Percentiles rank a stretch among this genome's conserved stretches.
Evolutionary conservation across 1,284 basidiomycete genomes (phyloP).

Genomic region (Leccinum angustisporum): DNA sequence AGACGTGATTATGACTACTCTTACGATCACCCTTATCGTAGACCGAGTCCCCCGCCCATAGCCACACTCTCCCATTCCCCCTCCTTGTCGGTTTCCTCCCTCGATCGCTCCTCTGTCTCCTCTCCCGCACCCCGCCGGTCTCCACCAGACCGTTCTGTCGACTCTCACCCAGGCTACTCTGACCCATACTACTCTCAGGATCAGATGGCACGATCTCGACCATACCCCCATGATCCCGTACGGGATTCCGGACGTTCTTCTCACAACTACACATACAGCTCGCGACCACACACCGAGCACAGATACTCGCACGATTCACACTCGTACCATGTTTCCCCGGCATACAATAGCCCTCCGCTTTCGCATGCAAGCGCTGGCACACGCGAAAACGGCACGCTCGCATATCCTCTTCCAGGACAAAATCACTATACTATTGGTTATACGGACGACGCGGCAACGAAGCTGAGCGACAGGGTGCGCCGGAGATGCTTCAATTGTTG

Average conservation of each 20-base stretch:
- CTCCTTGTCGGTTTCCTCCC: constrained; percentile 56
- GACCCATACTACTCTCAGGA: constrained; percentile 36
- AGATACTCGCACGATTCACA: constrained; percentile 35
- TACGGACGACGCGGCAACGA: constrained; percentile 75
- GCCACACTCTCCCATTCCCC: constrained; percentile 59
- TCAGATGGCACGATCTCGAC: constrained; percentile 32
- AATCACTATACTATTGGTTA: constrained; percentile 48
- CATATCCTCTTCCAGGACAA: constrained; percentile 39
- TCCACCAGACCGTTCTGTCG: constrained; percentile 26
- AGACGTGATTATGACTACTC: constrained; percentile 41
- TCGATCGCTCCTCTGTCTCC: constrained; percentile 57
- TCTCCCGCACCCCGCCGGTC: constrained; percentile 51
- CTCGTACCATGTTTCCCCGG: constrained; percentile 29
- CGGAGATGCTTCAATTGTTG: constrained; percentile 78
- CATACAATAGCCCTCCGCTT: constrained; percentile 32
- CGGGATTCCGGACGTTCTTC: constrained; percentile 35
- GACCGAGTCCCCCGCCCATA: constrained; percentile 56
- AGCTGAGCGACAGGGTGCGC: constrained; percentile 72
- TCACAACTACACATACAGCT: constrained; percentile 32
- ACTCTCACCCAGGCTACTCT: constrained; percentile 30
- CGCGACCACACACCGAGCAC: constrained; percentile 30
- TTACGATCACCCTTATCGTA: constrained; percentile 42
- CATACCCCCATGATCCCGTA: constrained; percentile 37
- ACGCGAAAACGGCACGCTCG: constrained; percentile 28
- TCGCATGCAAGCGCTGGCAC: constrained; percentile 20